phyloP scores from a whole-genome alignment of 257 asterid species.

The Avicennia marina region DNA sequence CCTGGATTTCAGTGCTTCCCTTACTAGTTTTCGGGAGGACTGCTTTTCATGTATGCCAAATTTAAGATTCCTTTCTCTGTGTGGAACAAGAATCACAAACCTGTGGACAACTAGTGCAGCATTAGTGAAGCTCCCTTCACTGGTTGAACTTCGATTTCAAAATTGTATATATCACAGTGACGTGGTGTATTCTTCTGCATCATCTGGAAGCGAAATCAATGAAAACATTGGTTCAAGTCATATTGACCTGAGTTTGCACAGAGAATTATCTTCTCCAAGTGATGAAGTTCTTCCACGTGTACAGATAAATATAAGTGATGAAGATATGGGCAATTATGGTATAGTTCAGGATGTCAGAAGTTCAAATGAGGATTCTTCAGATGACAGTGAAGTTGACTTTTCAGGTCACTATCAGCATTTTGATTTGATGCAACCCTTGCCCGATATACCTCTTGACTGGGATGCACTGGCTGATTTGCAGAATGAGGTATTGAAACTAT shows the following conservation, averaged over 20 bases:
- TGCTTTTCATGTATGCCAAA: conserved; percentile 86
- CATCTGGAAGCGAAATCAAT: conserved; percentile 31
- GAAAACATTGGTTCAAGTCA: conserved; percentile 33
- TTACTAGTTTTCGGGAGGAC: conserved; percentile 74
- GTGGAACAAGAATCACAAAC: conserved; percentile 81
- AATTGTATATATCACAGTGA: conserved; percentile 38
- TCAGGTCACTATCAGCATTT: conserved; percentile 36
- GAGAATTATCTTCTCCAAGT: conserved; percentile 34
- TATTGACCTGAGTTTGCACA: conserved; percentile 24
- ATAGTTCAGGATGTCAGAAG: conserved; percentile 36
- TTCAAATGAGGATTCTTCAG: conserved; percentile 56
- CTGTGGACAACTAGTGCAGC: conserved; percentile 91
- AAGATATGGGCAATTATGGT: conserved; percentile 36
- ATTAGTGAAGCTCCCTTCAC: conserved; percentile 64
- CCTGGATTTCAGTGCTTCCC: conserved; percentile 85
- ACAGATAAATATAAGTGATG: conserved; percentile 38
- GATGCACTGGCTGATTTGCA: conserved; percentile 49
- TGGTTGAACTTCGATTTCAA: conserved; percentile 80
- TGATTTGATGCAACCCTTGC: conserved; percentile 31
- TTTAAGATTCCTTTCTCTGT: conserved; percentile 65
- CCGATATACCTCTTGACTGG: conserved; percentile 47
- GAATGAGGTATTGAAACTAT: conserved; percentile 51
- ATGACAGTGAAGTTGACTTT: conserved; percentile 79
- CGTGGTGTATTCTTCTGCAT: conserved; percentile 28
- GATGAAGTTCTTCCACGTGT: conserved; percentile 34